These are phyloP conservation scores for Penicillium argentinense DNA, from an alignment of 495 filamentous ascomycete genomes.

Conservation along the genomic window DNA sequence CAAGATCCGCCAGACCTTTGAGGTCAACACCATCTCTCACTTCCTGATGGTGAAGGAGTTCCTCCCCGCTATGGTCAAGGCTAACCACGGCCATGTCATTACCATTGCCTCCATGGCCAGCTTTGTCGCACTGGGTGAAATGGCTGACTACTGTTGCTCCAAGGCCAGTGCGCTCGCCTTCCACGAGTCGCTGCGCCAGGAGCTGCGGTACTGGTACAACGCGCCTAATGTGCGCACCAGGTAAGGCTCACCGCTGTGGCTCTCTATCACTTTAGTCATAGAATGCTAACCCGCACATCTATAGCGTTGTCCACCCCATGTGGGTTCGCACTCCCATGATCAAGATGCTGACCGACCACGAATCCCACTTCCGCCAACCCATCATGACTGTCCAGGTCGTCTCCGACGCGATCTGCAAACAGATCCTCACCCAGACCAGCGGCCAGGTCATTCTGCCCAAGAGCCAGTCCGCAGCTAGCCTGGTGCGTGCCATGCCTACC, in stretches of 20 bases:
- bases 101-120: slow-evolving; percentile 56
- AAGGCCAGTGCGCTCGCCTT: slow-evolving; percentile 59
- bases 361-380: slow-evolving; percentile 35
- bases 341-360: slow-evolving; percentile 38
- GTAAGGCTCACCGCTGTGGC: too few species aligned
- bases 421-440: slow-evolving; percentile 43
- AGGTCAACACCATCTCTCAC: slow-evolving; percentile 61
- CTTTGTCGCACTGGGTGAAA: slow-evolving; percentile 49
- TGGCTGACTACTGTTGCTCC: slow-evolving; percentile 55
- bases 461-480: slow-evolving; percentile 18
- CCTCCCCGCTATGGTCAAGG: slow-evolving; percentile 58
- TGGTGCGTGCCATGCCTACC: slow-evolving; percentile 38
- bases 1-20: slow-evolving; percentile 51
- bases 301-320: slow-evolving; percentile 43
- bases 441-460: slow-evolving; percentile 41
- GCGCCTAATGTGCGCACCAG: slow-evolving; percentile 45
- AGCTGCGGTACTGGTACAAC: slow-evolving; percentile 42
- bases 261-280: too few species aligned
- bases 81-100: slow-evolving; percentile 61
- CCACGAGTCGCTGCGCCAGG: slow-evolving; percentile 50
- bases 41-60: slow-evolving; percentile 60
- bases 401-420: slow-evolving; percentile 38
- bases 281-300: too few species aligned
- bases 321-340: slow-evolving; percentile 51
- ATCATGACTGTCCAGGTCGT: slow-evolving; percentile 40